Base-by-base conservation (phyloP, 352 stramenopile species). In the Globisporangium barbulae region DNA sequence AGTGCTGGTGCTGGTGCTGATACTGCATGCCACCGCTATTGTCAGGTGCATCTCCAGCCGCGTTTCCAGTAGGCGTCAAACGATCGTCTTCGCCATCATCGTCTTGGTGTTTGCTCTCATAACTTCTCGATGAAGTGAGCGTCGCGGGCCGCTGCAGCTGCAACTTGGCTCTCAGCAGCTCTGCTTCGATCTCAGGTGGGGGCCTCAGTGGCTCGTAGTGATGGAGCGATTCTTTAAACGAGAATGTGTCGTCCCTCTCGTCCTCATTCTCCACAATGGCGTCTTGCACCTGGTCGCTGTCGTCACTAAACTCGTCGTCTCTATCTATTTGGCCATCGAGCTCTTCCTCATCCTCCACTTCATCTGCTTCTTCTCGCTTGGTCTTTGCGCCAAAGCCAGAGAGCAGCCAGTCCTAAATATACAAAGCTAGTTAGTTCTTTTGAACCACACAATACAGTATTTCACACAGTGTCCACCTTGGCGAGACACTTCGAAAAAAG, bases 141-240 rank as follows among this genome's bases (percentile, higher is more conserved):
- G 50, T 73, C 7, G 69, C 61, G 10, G 59, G 54, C 17, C 59
- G 67, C 12, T 65, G 44, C 44, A 64, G 62, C 21, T 50, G 53
- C n/a, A 71, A 42, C 28, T 83, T 77, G 9, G 70, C 70, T 25
- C 65, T 71, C 31, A 64, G 68, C 49, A 85, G 70, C 56, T 66
- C 76, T 61, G 75, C 76, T 28, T 71, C 65, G 45, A 85, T 71
- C 50, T 83, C 76, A 45, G 76, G 74, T 8, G 76, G 74, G 0
- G 76, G 74, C 15, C 53, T 79, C 47, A 85, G 56, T 10, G 61
- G 63, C 44, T 82, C 62, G 56, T 81, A 71, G 30, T 55, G 52
- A 21, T 13, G 50, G 15, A 47, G 69, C 9, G 53, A 70, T 15
- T 79, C 64, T 62, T 75, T 68, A 49, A 55, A 31, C 5, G 42